Conservation (phyloP, 441 rosid genomes). For the Populus trichocarpa region DNA sequence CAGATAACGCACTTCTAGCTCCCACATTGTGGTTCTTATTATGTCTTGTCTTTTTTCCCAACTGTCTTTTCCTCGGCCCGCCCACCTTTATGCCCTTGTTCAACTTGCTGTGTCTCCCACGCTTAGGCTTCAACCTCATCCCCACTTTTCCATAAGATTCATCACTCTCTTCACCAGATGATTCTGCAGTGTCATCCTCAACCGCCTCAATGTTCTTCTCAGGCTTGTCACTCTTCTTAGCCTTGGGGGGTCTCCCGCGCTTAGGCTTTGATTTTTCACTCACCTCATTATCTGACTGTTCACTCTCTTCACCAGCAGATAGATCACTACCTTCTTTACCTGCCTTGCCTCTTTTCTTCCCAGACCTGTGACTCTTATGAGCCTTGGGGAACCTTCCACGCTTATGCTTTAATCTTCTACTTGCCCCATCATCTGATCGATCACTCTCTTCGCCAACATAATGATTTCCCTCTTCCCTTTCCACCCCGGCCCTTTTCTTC, state of each 20-base stretch:
- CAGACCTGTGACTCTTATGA: slow-evolving; percentile 15
- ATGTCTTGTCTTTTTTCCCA: slow-evolving; percentile 10
- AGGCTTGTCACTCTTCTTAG: slow-evolving; percentile 7
- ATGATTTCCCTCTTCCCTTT: too few species aligned
- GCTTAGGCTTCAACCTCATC: slow-evolving; percentile 20
- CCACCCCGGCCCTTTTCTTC: too few species aligned
- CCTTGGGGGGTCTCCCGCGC: slow-evolving; percentile 30
- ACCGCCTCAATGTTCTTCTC: slow-evolving; percentile 1
- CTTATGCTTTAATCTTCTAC: slow-evolving; percentile 9
- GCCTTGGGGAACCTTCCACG: slow-evolving; percentile 26
- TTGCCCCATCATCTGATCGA: too few species aligned
- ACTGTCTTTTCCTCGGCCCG: slow-evolving; percentile 14
- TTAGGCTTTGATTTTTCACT: slow-evolving; percentile 12
- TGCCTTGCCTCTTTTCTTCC: slow-evolving; percentile 3
- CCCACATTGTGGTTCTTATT: slow-evolving; percentile 6
- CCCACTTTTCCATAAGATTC: background rate
- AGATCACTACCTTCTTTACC: slow-evolving; percentile 2
- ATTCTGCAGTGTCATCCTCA: slow-evolving; percentile 7
- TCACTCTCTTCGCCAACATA: too few species aligned
- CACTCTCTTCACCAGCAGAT: slow-evolving; percentile 3
- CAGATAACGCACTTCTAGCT: slow-evolving; percentile 17
- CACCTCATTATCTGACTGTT: slow-evolving; percentile 1
- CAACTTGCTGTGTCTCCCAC: slow-evolving; percentile 34
- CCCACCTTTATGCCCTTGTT: slow-evolving; percentile 13
- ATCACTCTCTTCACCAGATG: slow-evolving; percentile 1